Evolutionary conservation across 108 stramenopile species (phyloP), one percentile per base, ranked within the genome.

Genomic region (Craspedostauros australis): DNA sequence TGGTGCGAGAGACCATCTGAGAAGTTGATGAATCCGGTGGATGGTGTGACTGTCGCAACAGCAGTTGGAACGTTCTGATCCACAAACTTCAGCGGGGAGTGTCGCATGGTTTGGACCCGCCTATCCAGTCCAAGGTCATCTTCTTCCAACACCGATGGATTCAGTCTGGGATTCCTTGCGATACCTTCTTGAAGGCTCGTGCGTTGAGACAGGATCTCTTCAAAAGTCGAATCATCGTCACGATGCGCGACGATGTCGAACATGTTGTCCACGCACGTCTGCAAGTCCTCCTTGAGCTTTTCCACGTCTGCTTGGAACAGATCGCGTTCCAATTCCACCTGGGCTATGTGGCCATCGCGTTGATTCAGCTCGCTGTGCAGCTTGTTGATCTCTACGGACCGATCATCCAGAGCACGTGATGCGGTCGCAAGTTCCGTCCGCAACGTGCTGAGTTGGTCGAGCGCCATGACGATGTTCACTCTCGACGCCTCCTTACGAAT

Each of bases 401-500:
- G 34, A 23, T 23, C 38, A 6, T 46, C 48, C 21, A 62, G 54
- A 36, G 55, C 37, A 28, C 39, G 57, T 32, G 39, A 46, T 5
- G 56, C 33, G 18, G 50, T 30, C n/a, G 48, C 39, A 9, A 57
- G 45, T 46, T 74, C 73, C 1, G 30, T 56, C 44, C 55, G 46
- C 14, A 67, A 23, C 3, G 73, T 66, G 16, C 68, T 46, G 21
- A 74, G 31, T 26, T 74, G 55, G 43, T 74, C 73, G 26, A 67
- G 21, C 2, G 65, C 50, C 48, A 74, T 58, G 16, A 54, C 38
- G 24, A 55, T 53, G 49, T 74, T 66, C 21, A 74, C 59, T 40
- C 58, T 60, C 0, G 55, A 58, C 5, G 73, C 66, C 43, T 67
- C 66, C 22, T 68, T 60, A 1, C 73, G 66, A 59, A 74, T 74